Evolutionary conservation across 768 basidiomycete species (phyloP), one percentile per base, ranked within the genome.

Genomic region (Lanmaoa pseudosensibilis): DNA sequence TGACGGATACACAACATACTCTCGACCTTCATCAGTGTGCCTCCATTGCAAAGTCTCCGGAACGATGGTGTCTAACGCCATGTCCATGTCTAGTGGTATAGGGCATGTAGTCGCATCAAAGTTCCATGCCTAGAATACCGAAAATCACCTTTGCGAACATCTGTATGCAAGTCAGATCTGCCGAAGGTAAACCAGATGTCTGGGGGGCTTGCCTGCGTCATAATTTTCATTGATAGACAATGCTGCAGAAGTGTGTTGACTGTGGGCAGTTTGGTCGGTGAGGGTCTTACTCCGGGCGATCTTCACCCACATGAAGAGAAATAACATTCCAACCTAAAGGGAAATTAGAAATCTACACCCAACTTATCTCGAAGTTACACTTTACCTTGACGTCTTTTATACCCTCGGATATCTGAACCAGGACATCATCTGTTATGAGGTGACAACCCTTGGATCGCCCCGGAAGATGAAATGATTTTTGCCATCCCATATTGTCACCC

Each of bases 11-110:
- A 16, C 4, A 13, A 65, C 66, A 74, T 68, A 94, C 92, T 96
- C 94, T 45, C 87, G 90, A 21, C 93, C 94, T 77, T 98, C 94
- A 67, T 94, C 92, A 1, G 86, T 91, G 70, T 97, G 94, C 38
- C 76, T 75, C 93, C 94, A 96, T 50, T 83, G 73, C 15, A 95
- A 75, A 15, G 69, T 78, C 68, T 97, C 94, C 1, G 94, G 94
- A 1, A 98, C 92, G 56, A 97, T 85, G 32, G 74, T 80, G 73
- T 97, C 94, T 19, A 97, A 75, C 5, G 92, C 91, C 92, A 95
- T 96, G 65, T 92, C 86, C 94, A 97, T 95, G 68, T 97, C 94
- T 90, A 57, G 56, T 27, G 37, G 25, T 18, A 36, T 33, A 73
- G 72, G 71, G 69, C 69, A n/a, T 75, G 47, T 74, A 67, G 44